phyloP scores from a whole-genome alignment of 441 rosid genomes.

The Pelargonium fulgidum region DNA sequence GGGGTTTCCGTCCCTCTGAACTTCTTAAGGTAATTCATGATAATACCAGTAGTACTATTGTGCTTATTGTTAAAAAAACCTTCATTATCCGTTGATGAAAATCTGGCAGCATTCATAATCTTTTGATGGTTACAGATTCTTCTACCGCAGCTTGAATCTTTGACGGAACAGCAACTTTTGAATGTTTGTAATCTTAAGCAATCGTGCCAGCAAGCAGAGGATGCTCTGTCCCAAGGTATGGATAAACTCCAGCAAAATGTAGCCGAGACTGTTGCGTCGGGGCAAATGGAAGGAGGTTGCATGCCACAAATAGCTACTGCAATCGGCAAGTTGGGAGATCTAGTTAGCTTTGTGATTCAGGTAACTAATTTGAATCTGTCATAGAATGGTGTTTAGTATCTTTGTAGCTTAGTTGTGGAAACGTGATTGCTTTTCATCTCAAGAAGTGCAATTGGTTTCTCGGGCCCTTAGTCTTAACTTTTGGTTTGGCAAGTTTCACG shows the following conservation, averaged over 20 bases:
- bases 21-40: constrained; percentile 50
- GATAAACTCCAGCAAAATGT: constrained; percentile 68
- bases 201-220: constrained; percentile 92
- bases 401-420: not conserved
- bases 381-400: constrained; percentile 6
- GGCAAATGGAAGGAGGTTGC: constrained; percentile 47
- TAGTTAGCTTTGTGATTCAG: constrained; percentile 75
- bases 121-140: constrained; percentile 50
- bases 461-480: too few relatives aligned
- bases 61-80: not conserved
- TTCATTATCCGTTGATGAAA: not conserved
- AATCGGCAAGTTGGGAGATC: constrained; percentile 61
- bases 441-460: too few relatives aligned
- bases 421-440: not conserved
- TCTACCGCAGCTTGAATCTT: constrained; percentile 52
- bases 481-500: too few relatives aligned
- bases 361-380: constrained; percentile 28
- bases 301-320: constrained; percentile 55
- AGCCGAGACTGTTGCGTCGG: constrained; percentile 54
- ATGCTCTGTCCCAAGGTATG: constrained; percentile 89
- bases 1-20: constrained; percentile 64
- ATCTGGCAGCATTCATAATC: not conserved
- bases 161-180: constrained; percentile 57
- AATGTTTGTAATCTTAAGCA: constrained; percentile 49
- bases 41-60: not conserved